A percentile compares a stretch with the other conserved stretches of the same genome.
phyloP scores from a whole-genome alignment of 768 basidiomycete species.

The Boletales sp. region DNA sequence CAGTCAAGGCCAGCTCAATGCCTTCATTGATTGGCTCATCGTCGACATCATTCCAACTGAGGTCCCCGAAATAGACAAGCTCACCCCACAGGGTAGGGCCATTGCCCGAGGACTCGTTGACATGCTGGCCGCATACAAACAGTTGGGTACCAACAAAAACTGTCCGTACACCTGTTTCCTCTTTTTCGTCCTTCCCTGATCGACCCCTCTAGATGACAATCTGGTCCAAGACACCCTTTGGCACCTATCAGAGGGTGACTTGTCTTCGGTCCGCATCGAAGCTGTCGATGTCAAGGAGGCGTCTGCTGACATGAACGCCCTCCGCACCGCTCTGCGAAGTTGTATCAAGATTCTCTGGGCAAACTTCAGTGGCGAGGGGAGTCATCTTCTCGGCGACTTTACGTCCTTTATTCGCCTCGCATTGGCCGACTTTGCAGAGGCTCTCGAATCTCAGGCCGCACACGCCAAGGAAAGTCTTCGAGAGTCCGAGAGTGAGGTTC shows the following conservation, averaged over 20 bases:
- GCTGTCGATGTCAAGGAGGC: conserved; percentile 43
- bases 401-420: conserved; percentile 62
- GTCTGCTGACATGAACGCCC: conserved; percentile 44
- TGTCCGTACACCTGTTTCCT: conserved; percentile 28
- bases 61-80: conserved; percentile 34
- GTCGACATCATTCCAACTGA: conserved; percentile 44
- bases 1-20: conserved; percentile 51
- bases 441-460: conserved; percentile 50
- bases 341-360: conserved; percentile 52
- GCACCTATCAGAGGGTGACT: conserved; percentile 57
- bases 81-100: conserved; percentile 53
- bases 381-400: conserved; percentile 56
- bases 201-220: conserved; percentile 48
- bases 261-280: conserved; percentile 37
- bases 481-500: conserved; percentile 53
- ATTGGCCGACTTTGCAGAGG: conserved; percentile 63
- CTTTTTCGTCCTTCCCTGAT: background rate
- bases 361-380: conserved; percentile 50
- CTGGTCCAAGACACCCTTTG: conserved; percentile 63
- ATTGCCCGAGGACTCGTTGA: conserved; percentile 49
- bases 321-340: conserved; percentile 48
- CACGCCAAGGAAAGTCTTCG: conserved; percentile 51
- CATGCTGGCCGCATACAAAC: conserved; percentile 57
- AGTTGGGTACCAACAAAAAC: conserved; percentile 55
- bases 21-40: conserved; percentile 54